phyloP scores from a whole-genome alignment of 225 moss, liverwort and hornwort species.

The Polytrichum commune region DNA sequence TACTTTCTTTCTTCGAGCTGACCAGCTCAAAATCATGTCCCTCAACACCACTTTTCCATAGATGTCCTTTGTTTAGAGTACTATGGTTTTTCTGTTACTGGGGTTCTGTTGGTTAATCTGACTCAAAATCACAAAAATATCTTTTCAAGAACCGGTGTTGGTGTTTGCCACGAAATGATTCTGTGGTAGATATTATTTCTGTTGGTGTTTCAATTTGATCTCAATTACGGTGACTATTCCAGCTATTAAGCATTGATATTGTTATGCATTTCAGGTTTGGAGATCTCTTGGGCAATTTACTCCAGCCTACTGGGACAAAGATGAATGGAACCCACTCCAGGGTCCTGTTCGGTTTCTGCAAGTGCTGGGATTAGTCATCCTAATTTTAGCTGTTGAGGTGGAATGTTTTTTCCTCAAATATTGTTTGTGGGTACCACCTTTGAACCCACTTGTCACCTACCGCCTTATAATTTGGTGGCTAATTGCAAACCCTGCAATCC shows the following conservation, averaged over 20 bases:
- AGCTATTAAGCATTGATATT: background rate
- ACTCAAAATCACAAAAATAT: no score
- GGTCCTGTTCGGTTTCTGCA: constrained; percentile 85
- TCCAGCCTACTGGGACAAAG: constrained; percentile 93
- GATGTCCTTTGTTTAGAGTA: no score
- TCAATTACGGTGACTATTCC: no score
- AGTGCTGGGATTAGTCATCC: constrained; percentile 59
- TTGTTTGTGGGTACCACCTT: constrained; percentile 84
- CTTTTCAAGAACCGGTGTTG: no score
- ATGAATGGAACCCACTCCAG: constrained; percentile 85
- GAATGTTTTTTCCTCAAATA: constrained; percentile 90
- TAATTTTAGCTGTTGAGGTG: constrained; percentile 84
- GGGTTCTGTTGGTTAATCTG: no score
- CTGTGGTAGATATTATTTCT: no score
- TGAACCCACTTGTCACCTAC: constrained; percentile 78
- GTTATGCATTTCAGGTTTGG: constrained; percentile 46
- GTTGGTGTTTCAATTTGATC: no score
- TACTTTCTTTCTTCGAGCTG: constrained; percentile 1
- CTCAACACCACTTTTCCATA: no score
- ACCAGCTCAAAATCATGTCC: no score
- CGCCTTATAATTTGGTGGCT: constrained; percentile 92
- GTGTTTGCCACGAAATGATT: no score
- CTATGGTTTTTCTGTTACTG: no score
- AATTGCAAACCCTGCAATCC: constrained; percentile 84
- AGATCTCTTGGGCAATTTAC: constrained; percentile 86